phyloP scores from a whole-genome alignment of 108 stramenopile species.

The Epithemia pelagica region DNA sequence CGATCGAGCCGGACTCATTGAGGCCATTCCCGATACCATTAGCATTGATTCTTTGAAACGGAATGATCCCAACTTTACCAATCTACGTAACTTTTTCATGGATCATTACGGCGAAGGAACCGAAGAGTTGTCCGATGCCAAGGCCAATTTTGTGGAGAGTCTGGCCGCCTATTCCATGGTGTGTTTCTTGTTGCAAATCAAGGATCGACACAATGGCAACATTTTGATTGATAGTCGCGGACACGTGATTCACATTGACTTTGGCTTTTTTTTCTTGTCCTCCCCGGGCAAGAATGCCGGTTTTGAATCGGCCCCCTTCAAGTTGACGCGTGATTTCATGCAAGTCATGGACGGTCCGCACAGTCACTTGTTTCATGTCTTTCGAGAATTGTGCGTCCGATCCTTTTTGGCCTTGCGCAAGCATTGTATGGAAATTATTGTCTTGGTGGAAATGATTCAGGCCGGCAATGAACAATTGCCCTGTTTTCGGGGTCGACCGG shows the following conservation, averaged over 20 bases:
- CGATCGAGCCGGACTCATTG: slow-evolving; percentile 86
- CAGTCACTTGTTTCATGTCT: slow-evolving; percentile 73
- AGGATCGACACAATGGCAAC: slow-evolving; percentile 96
- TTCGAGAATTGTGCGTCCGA: slow-evolving; percentile 82
- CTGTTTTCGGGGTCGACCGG: slow-evolving; percentile 88
- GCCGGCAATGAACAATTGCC: slow-evolving; percentile 88
- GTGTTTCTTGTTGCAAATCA: slow-evolving; percentile 94
- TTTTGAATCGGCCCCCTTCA: slow-evolving; percentile 97
- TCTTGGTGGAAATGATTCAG: slow-evolving; percentile 92
- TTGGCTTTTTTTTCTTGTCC: slow-evolving; percentile 89
- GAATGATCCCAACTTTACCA: slow-evolving; percentile 74
- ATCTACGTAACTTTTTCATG: slow-evolving; percentile 79
- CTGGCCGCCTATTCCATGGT: slow-evolving; percentile 92
- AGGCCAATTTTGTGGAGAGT: slow-evolving; percentile 87
- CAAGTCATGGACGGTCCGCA: slow-evolving; percentile 89
- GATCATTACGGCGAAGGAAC: slow-evolving; percentile 66
- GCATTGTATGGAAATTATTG: slow-evolving; percentile 82
- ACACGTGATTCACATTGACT: slow-evolving; percentile 93
- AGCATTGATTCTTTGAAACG: slow-evolving; percentile 85
- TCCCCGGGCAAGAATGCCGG: slow-evolving; percentile 91
- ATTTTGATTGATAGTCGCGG: slow-evolving; percentile 92
- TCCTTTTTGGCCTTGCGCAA: slow-evolving; percentile 80
- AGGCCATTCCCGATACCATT: slow-evolving; percentile 94
- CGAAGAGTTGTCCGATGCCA: slow-evolving; percentile 63
- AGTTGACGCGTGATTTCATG: slow-evolving; percentile 91